Base-by-base conservation (phyloP, 371 early-diverging fungal genomes). In the Apophysomyces ossiformis region DNA sequence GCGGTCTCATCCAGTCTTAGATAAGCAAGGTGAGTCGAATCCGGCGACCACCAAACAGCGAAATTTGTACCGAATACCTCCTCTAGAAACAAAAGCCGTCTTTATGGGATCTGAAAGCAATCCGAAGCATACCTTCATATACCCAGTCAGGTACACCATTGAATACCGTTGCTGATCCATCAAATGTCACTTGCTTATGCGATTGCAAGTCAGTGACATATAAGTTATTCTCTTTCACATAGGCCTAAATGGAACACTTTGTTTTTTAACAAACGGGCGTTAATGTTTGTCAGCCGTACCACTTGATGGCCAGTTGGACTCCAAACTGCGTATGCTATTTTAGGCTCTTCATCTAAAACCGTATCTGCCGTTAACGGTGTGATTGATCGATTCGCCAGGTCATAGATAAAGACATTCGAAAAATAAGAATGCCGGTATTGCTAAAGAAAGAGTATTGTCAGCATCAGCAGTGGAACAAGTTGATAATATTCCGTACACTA, bases 121-220 rank as follows among this genome's bases (percentile, higher is more conserved):
- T 58, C 5, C 16, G 35, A 4, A 54, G 16, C 13, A 38, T 70
- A 77, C 82, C 86, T 77, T 97, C 98, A 63, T 97, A 97, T 3
- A 97, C 96, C 98, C 98, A 98, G 72, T 98, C 98, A 26, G 96
- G 89, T 35, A 96, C 84, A 13, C 97, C 98, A 69, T 97, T 96
- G 70, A 95, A 91, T n/a, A 95, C 87, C 35, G 79, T 82, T 13
- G 79, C 74, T 21, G 90, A 88, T 7, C 97, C 97, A 74, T 95
- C 95, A 60, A 82, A 84, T 0, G 97, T 96, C 43, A 97, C 76
- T 61, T 88, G 86, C 59, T 81, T 79, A 61, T 93, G 89, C 4
- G 72, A 75, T 61, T 71, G 68, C 59, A 90, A 76, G 61, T 92
- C 89, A 3, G 90, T 76, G 8, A 96, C 84, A 70, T 90, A 93